Conservation (phyloP, 2,329 filamentous ascomycete genomes). For the Diaporthe sp. region DNA sequence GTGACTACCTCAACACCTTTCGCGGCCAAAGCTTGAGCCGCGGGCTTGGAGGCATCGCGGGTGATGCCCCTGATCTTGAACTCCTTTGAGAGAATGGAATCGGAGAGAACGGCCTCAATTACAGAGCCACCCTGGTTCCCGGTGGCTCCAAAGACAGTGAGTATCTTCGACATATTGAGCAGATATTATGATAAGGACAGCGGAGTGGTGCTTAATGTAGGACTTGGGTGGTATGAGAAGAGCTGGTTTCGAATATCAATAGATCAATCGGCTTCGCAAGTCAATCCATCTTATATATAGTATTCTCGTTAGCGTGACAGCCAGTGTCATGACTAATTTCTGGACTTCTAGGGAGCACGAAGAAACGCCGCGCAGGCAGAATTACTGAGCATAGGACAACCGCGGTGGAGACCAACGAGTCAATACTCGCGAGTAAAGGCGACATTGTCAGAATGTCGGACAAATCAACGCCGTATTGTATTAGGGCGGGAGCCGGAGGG, state of each 20-base stretch:
- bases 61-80: conserved; percentile 62
- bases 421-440: neutral
- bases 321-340: neutral
- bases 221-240: no score
- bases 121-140: conserved; percentile 64
- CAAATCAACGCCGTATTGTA: neutral
- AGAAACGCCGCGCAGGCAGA: neutral
- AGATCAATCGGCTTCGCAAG: no score
- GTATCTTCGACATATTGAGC: conserved; percentile 38
- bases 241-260: no score
- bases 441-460: neutral
- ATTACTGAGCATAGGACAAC: neutral
- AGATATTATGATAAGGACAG: no score
- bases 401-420: neutral
- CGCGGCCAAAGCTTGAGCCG: conserved; percentile 52
- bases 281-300: neutral
- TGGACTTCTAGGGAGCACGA: neutral
- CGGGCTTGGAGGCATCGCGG: conserved; percentile 56
- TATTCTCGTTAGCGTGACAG: neutral
- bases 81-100: conserved; percentile 57
- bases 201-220: no score
- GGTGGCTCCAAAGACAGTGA: conserved; percentile 61
- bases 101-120: conserved; percentile 57
- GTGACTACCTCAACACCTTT: conserved; percentile 53
- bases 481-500: neutral